phyloP scores from a whole-genome alignment of 1,284 basidiomycete genomes.

The Leccinum pachyderme region DNA sequence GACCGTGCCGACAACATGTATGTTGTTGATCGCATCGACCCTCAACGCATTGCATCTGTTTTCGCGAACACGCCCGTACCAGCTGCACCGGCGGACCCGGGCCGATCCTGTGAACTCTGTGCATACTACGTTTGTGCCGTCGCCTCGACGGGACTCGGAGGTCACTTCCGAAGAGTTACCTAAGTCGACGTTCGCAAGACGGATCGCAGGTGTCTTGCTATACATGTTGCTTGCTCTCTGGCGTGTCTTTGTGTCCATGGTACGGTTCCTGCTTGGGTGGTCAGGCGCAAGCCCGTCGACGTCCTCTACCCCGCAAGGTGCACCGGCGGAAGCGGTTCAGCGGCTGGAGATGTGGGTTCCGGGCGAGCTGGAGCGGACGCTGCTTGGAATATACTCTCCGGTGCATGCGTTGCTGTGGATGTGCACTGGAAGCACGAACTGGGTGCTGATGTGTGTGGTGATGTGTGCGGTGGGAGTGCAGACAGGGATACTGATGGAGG shows the following conservation, averaged over 20 bases:
- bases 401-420: constrained; percentile 72
- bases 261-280: constrained; percentile 68
- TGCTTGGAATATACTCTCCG: constrained; percentile 78
- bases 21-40: constrained; percentile 51
- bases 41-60: constrained; percentile 64
- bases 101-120: constrained; percentile 66
- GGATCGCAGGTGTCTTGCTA: constrained; percentile 22
- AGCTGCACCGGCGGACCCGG: constrained; percentile 51
- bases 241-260: constrained; percentile 50
- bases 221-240: constrained; percentile 37
- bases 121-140: constrained; percentile 62
- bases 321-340: constrained; percentile 49
- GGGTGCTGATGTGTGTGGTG: constrained; percentile 63
- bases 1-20: constrained; percentile 58
- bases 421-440: constrained; percentile 66
- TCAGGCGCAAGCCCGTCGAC: constrained; percentile 45
- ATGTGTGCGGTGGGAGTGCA: constrained; percentile 66
- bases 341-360: constrained; percentile 78
- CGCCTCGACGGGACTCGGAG: constrained; percentile 41
- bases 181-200: constrained; percentile 33
- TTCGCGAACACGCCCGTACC: constrained; percentile 63
- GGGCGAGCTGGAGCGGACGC: constrained; percentile 62
- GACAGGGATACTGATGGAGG: constrained; percentile 40
- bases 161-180: constrained; percentile 35
- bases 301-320: constrained; percentile 43